These are phyloP conservation scores for Aechmea fasciata DNA, from an alignment of 176 grass and related monocot species.

Conservation along the genomic window DNA sequence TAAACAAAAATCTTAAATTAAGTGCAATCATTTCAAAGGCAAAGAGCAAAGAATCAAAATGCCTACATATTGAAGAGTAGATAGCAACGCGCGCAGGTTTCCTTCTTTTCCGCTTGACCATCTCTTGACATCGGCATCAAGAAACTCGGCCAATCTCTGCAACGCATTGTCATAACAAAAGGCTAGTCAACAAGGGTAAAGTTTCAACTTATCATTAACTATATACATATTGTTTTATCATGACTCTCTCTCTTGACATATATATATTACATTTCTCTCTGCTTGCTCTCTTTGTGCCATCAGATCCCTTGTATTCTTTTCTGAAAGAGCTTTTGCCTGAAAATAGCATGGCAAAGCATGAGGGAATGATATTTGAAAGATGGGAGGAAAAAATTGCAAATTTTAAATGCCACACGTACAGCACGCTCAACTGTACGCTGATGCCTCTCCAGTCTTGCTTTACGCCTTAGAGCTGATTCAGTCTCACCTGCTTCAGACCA, in stretches of 20 bases:
- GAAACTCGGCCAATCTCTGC: conserved; percentile 88
- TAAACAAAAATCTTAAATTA: too few relatives aligned
- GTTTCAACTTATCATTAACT: conserved; percentile 7
- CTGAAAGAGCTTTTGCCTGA: conserved; percentile 93
- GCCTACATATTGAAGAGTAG: conserved; percentile 93
- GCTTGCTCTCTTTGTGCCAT: conserved; percentile 86
- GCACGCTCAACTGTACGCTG: conserved; percentile 79
- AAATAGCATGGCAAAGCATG: conserved; percentile 18
- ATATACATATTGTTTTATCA: conserved; percentile 2
- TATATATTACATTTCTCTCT: conserved; percentile 68
- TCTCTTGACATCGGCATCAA: conserved; percentile 92
- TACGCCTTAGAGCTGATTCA: conserved; percentile 76
- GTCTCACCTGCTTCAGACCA: conserved; percentile 38
- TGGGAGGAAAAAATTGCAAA: background rate
- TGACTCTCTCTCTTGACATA: background rate
- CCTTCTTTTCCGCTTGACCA: conserved; percentile 99
- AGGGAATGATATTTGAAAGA: conserved; percentile 12
- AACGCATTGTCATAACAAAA: conserved; percentile 13
- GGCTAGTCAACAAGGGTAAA: conserved; percentile 7
- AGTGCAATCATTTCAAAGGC: background rate
- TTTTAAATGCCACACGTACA: conserved; percentile 28
- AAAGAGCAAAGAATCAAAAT: conserved; percentile 20
- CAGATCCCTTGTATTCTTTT: conserved; percentile 87
- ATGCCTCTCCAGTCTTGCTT: conserved; percentile 84
- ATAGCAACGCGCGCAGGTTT: conserved; percentile 91